These are phyloP conservation scores for Chaetomium tenue DNA, from an alignment of 495 filamentous ascomycete species.

Conservation along the genomic window DNA sequence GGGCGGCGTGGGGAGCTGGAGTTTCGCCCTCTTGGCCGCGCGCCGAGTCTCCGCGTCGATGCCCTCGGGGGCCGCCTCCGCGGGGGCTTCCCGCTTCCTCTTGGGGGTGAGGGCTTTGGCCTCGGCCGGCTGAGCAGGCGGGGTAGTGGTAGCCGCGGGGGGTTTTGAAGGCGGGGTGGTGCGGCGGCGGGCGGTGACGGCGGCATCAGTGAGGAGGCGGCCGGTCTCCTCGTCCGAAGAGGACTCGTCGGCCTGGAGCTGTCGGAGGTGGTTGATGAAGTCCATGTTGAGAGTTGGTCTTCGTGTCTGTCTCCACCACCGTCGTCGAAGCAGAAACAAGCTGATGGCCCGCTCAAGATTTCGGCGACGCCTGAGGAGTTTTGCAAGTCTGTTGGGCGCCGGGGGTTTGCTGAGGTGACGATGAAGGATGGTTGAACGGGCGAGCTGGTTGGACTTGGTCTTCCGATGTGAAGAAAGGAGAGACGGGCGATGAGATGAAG, in stretches of 20 bases:
- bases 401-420: background rate
- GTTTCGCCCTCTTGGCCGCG: background rate
- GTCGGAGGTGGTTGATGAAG: conserved; percentile 8
- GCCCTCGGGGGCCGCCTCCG: background rate
- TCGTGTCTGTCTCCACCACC: conserved; percentile 17
- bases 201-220: background rate
- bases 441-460: background rate
- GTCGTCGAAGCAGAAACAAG: conserved; percentile 12
- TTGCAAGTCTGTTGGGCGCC: background rate
- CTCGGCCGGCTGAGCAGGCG: background rate
- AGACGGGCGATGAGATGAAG: background rate
- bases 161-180: background rate
- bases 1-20: background rate
- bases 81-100: background rate
- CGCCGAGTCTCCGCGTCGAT: background rate
- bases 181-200: background rate
- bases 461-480: background rate
- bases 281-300: conserved; percentile 12
- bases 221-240: conserved; percentile 18
- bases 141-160: background rate
- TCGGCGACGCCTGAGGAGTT: conserved; percentile 13
- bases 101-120: background rate
- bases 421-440: background rate
- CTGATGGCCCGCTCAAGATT: conserved; percentile 14
- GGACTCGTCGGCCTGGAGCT: conserved; percentile 7